phyloP scores from a whole-genome alignment of 192 early-diverging fungal species.

The Radiomyces spectabilis region DNA sequence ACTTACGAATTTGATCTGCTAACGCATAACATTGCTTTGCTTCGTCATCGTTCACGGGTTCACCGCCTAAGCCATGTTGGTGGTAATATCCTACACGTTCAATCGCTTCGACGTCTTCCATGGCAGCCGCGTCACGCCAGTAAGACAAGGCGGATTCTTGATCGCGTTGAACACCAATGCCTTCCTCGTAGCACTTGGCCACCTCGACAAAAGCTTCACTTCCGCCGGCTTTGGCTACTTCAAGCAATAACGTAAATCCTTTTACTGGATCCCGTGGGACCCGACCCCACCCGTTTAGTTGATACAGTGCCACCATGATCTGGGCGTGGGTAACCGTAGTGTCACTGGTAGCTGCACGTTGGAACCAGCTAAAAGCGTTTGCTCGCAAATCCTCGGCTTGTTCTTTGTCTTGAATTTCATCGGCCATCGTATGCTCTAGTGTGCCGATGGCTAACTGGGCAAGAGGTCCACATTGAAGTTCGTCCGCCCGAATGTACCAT shows the following conservation, averaged over 20 bases:
- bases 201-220: constrained; percentile 18
- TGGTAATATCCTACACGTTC: constrained; percentile 7
- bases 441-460: constrained; percentile 16
- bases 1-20: no score
- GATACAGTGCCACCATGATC: constrained; percentile 21
- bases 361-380: constrained; percentile 4
- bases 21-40: no score
- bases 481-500: constrained; percentile 15
- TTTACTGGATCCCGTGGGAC: constrained; percentile 1
- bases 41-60: neutral
- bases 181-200: constrained; percentile 27
- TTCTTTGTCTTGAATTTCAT: neutral
- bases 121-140: constrained; percentile 20
- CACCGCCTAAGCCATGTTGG: constrained; percentile 6
- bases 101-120: constrained; percentile 18
- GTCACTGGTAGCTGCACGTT: constrained; percentile 1
- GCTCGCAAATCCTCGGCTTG: constrained; percentile 5
- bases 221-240: constrained; percentile 11
- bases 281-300: constrained; percentile 24
- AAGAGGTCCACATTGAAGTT: constrained; percentile 2
- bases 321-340: no score
- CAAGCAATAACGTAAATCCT: constrained; percentile 11
- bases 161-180: constrained; percentile 9
- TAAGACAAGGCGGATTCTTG: constrained; percentile 12
- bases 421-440: constrained; percentile 4